Evolutionary conservation across 2,329 filamentous ascomycete species (phyloP).

Genomic region (Aspergillus bombycis): DNA sequence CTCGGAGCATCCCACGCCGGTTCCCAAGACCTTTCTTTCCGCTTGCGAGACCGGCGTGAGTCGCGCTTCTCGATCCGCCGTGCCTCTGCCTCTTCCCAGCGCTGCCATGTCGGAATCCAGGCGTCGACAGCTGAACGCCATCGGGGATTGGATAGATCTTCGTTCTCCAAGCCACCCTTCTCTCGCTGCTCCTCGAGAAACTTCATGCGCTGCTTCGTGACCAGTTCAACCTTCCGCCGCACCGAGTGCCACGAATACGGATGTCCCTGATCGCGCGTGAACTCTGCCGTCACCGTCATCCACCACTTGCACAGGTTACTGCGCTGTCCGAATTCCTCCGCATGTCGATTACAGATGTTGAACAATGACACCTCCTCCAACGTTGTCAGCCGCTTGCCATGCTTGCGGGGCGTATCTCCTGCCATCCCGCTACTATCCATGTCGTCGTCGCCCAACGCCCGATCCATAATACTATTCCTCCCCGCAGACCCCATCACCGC

Average conservation of each 20-base stretch:
- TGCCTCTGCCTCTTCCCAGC: conserved; percentile 43
- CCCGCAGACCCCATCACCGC: conserved; percentile 15
- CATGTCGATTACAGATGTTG: conserved; percentile 44
- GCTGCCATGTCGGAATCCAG: conserved; percentile 47
- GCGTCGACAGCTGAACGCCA: conserved; percentile 43
- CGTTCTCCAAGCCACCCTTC: conserved; percentile 26
- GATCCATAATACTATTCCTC: conserved; percentile 1
- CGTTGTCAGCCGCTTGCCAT: conserved; percentile 44
- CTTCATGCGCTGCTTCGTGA: conserved; percentile 46
- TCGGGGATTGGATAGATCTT: conserved; percentile 40
- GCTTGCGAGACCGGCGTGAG: conserved; percentile 34
- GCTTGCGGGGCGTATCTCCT: conserved; percentile 32
- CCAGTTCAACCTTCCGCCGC: conserved; percentile 44
- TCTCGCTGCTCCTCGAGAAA: conserved; percentile 40
- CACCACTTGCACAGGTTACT: conserved; percentile 49
- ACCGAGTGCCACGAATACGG: conserved; percentile 49
- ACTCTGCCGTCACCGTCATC: conserved; percentile 43
- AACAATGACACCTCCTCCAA: conserved; percentile 45
- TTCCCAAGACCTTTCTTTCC: conserved; percentile 27
- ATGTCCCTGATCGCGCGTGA: conserved; percentile 40
- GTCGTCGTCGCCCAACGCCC: background rate
- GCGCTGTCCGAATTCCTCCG: conserved; percentile 41
- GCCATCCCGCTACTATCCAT: conserved; percentile 5
- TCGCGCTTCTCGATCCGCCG: conserved; percentile 43
- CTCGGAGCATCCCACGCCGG: conserved; percentile 13